Conservation (phyloP, 2,329 filamentous ascomycete genomes). For the Beauveria scarabaeidicola region DNA sequence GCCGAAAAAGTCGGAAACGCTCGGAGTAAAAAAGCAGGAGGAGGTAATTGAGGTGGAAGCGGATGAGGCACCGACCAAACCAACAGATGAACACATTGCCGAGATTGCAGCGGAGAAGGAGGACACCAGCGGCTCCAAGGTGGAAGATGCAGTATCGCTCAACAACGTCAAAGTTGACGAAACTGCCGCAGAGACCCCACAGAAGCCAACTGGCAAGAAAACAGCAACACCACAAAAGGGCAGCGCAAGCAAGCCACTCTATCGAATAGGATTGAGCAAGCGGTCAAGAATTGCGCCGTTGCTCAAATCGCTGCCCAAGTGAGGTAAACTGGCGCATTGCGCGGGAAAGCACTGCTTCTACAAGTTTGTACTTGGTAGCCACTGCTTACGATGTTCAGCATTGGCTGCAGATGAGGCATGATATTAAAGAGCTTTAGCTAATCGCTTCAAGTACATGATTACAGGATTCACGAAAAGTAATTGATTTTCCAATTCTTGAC, state of each 20-base stretch:
- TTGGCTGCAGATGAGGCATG: neutral
- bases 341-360: neutral
- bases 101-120: neutral
- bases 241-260: slow-evolving; percentile 30
- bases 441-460: neutral
- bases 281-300: slow-evolving; percentile 41
- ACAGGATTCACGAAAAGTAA: neutral
- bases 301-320: slow-evolving; percentile 40
- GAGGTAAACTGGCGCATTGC: slow-evolving; percentile 2
- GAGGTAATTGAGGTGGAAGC: neutral
- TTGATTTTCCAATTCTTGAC: neutral
- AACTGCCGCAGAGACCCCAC: neutral
- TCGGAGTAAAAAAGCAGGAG: neutral
- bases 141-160: neutral
- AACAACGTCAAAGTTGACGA: neutral
- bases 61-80: neutral
- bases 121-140: neutral
- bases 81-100: neutral
- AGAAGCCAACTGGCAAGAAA: neutral
- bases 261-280: slow-evolving; percentile 45
- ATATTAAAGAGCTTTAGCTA: neutral
- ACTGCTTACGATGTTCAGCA: neutral
- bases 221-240: neutral
- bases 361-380: neutral
- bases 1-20: slow-evolving; percentile 29